Evolutionary conservation across 1,139 yeast species (phyloP), one percentile per base, ranked within the genome.

Genomic region (Kazachstania sp.): DNA sequence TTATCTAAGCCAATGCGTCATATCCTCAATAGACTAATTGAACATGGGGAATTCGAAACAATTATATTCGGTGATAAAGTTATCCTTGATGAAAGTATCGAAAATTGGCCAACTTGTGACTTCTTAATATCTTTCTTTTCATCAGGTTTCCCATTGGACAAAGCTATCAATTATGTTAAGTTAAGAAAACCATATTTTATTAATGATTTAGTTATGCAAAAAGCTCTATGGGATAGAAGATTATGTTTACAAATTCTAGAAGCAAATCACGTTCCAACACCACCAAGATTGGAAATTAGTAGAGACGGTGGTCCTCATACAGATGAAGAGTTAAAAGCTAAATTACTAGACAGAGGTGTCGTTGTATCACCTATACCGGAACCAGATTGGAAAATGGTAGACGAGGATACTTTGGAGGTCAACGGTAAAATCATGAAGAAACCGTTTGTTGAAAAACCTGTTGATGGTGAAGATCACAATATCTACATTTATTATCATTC

Each of bases 81-180:
- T 19, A 92, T 94, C 44, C 71, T 94, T 48, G 98, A 94, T 67
- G 98, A 94, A 69, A 68, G 82, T 26, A 79, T 92, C 51, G 97
- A 92, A 68, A 87, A 88, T 64, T 92, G 99, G 98, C 99, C 98
- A 31, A 87, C 96, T 38, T 94, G 98, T 70, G 98, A 94, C 63
- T 92, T 87, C 61, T 73, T 94, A 54, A 86, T 92, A 52, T 83
- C 94, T 57, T 92, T 92, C 67, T 92, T 92, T 65, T 85, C 95
- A n/a, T 79, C 81, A 35, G 99, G 99, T 0, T 94, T 94, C 68
- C 98, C 99, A 0, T 71, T 94, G 39, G 95, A 92, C 60, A 94
- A 94, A 67, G 98, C 98, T 1, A 90, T 94, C 50, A 77, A 82
- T 30, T 94, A 94, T 62, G 96, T 83, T 37, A 83, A 87, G 53